Evolutionary conservation across 192 early-diverging fungal genomes (phyloP), one percentile per base, ranked within the genome.

Genomic region (Mortierella claussenii): DNA sequence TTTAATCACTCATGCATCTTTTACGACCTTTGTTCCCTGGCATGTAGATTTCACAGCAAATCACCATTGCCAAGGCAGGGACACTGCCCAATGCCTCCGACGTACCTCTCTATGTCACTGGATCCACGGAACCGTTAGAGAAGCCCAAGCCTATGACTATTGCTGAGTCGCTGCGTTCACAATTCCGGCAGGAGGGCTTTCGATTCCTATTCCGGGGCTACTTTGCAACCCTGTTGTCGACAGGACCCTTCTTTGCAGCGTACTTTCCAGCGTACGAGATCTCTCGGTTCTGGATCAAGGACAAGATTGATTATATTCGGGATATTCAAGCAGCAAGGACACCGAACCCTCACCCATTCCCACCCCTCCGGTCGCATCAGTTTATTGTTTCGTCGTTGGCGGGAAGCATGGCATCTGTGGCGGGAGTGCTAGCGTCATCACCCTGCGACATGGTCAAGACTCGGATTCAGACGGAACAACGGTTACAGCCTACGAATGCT

Each of bases 391-490:
- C 69, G 20, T 70, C 69, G 1, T 33, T 62, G 17, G 67, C 78
- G 31, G 78, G 78, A 30, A 56, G 56, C 31, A 51, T 65, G 17
- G 78, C 69, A 1, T 69, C 68, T 12, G 42, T 79, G 13, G 45
- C 78, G 5, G 78, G 45, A 13, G 67, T 69, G 13, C 26, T 79
- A 20, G 49, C 37, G 15, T 71, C 68, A 3, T 58, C 63, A n/a
- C 78, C 69, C 0, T 65, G 24, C 30, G 78, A 79, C 28, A 59
- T 79, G 47, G 63, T 73, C 50, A 79, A 79, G 55, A 79, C 62
- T 9, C 54, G 68, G 7, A 66, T 79, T 31, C 78, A 79, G 36
- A 82, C 57, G n/a, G 70, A 74, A 43, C 70, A 74, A 27, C 48
- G 70, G 15, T 37, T 73, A 2, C 60, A 73, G 18, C 60, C 60